Base-by-base conservation (phyloP, 306 rosid genomes). In the Cicer judaicum region DNA sequence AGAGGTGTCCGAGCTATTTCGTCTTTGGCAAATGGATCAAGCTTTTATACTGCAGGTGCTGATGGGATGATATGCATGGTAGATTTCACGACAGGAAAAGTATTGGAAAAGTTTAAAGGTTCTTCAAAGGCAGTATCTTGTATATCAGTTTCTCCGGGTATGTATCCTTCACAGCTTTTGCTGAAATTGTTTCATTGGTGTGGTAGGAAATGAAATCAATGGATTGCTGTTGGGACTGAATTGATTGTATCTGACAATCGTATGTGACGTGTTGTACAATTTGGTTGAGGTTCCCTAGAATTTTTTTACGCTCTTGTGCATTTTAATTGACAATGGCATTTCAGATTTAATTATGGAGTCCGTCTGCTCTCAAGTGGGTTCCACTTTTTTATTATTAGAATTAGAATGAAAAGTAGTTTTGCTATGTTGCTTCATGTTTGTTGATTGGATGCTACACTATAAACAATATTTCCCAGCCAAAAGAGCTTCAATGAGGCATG, bases 1-100 rank as follows among this genome's bases (percentile, higher is more conserved):
- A 94, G 99, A 81, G 95, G 97, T 67, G 97, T 88, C 68, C 82
- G 84, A 75, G 85, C 96, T 69, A 81, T 92, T 77, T 90, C 97
- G 14, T 90, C 89, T 78, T 66, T 91, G 7, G 85, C 84, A 49
- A 78, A 81, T 15, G 89, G 72, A 42, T 86, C 92, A 1, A 73
- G 73, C 59, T 62, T 88, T 68, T 92, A 87, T 76, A 86, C 97
- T 2, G 93, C 93, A 1, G 99, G 97, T 78, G 87, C 84, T 10
- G 97, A 92, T 87, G 99, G 99, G 72, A 88, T 88, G 91, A 56
- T 90, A 64, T 92, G 95, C 24, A 69, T 56, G 79, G 87, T 90
- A 72, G 93, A 94, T 77, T 82, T 86, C 9, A 34, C 73, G 79
- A 77, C 96, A 7, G 98, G 98, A 84, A 91, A 87, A 72, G 55